phyloP scores from a whole-genome alignment of 2,329 filamentous ascomycete genomes.

The Septoria petroselini region DNA sequence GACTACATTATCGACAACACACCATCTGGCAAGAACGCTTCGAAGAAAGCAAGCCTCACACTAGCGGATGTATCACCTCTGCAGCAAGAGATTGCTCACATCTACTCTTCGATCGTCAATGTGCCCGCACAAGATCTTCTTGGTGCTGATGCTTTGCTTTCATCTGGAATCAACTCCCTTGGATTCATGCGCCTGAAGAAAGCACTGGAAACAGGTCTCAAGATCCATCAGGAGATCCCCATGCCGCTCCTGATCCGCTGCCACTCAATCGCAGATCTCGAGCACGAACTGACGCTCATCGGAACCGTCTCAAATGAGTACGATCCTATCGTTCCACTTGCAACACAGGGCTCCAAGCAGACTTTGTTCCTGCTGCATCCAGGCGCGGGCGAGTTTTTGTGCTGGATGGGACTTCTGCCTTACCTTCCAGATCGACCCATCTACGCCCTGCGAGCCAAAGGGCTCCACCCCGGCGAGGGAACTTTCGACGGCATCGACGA shows the following conservation, averaged over 20 bases:
- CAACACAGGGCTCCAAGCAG: conserved; percentile 29
- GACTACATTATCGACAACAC: conserved; percentile 15
- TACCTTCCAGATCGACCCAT: conserved; percentile 46
- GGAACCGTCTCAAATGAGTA: conserved; percentile 29
- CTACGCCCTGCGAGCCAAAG: conserved; percentile 48
- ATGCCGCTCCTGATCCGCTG: conserved; percentile 22
- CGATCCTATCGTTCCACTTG: conserved; percentile 37
- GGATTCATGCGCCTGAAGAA: conserved; percentile 28
- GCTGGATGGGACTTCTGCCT: conserved; percentile 40
- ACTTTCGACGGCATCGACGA: conserved; percentile 43
- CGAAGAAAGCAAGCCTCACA: not conserved
- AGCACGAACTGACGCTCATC: conserved; percentile 21
- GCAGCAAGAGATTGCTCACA: conserved; percentile 22
- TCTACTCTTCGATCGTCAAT: conserved; percentile 21
- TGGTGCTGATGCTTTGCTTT: conserved; percentile 19
- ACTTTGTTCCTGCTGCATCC: conserved; percentile 42
- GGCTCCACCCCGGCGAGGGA: conserved; percentile 45
- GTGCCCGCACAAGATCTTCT: conserved; percentile 15
- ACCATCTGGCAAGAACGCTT: not conserved
- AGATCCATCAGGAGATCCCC: conserved; percentile 24
- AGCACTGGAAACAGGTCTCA: conserved; percentile 22
- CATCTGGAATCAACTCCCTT: conserved; percentile 21
- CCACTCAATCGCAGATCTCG: conserved; percentile 22
- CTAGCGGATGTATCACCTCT: conserved; percentile 16
- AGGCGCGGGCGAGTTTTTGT: conserved; percentile 41